These are phyloP conservation scores for Chlorophyllum brunneum DNA, from an alignment of 768 basidiomycete genomes.

Conservation along the genomic window DNA sequence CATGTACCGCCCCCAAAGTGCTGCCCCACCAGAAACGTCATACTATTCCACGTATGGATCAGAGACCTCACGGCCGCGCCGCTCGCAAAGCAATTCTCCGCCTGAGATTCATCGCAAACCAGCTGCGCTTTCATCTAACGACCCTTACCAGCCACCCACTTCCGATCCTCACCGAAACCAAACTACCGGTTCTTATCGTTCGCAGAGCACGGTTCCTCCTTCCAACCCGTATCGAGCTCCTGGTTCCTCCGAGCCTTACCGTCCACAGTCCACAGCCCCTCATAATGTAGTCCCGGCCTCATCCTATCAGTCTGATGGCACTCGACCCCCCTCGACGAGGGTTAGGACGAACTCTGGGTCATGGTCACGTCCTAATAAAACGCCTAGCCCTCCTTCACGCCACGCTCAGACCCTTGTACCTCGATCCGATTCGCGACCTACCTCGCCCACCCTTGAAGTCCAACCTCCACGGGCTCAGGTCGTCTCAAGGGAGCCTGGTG, in stretches of 20 bases:
- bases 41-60: background rate
- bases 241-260: slow-evolving; percentile 4
- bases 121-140: background rate
- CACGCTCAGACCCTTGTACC: background rate
- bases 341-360: slow-evolving; percentile 9
- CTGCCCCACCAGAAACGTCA: background rate
- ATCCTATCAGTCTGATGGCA: background rate
- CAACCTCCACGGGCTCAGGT: background rate
- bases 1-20: background rate
- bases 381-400: slow-evolving; percentile 5
- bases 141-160: background rate
- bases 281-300: too few species aligned
- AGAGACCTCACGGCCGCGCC: background rate
- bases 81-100: slow-evolving; percentile 3
- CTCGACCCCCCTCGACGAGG: background rate
- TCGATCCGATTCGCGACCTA: background rate
- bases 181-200: slow-evolving; percentile 1
- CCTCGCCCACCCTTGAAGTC: background rate
- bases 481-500: background rate
- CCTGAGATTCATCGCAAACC: background rate
- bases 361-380: slow-evolving; percentile 8
- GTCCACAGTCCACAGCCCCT: slow-evolving; percentile 9
- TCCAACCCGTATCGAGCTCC: background rate
- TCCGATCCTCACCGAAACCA: slow-evolving; percentile 2
- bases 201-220: slow-evolving; percentile 10